phyloP scores from a whole-genome alignment of 768 basidiomycete species.

The Tricholoma saponaceum region DNA sequence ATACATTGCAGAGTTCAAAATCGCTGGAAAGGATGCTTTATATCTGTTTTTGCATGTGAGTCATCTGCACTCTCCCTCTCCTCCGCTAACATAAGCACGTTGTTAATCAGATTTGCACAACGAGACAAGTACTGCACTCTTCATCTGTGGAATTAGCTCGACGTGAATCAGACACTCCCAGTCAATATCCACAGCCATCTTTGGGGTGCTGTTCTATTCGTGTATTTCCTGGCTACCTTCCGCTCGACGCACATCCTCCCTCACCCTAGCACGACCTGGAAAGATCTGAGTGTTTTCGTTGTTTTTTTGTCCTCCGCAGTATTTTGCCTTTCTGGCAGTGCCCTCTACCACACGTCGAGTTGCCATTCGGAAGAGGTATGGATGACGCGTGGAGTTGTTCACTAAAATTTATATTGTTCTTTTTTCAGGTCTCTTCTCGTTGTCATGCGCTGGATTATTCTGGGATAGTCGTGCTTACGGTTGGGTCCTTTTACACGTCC shows the following conservation, averaged over 20 bases:
- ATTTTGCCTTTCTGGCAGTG: slow-evolving; percentile 69
- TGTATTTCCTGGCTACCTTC: slow-evolving; percentile 50
- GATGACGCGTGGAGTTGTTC: slow-evolving; percentile 5
- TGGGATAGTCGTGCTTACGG: slow-evolving; percentile 75
- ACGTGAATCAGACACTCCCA: slow-evolving; percentile 21
- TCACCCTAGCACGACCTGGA: slow-evolving; percentile 54
- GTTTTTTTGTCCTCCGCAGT: slow-evolving; percentile 69
- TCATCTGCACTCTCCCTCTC: slow-evolving; percentile 13
- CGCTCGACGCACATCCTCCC: slow-evolving; percentile 44
- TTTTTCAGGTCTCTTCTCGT: slow-evolving; percentile 46
- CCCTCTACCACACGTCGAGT: slow-evolving; percentile 66
- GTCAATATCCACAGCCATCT: slow-evolving; percentile 89
- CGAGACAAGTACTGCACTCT: slow-evolving; percentile 53
- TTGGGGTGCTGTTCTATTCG: slow-evolving; percentile 61
- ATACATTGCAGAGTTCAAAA: slow-evolving; percentile 45
- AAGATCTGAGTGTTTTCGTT: slow-evolving; percentile 54
- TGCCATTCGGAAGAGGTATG: slow-evolving; percentile 72
- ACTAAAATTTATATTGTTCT: slow-evolving; percentile 4
- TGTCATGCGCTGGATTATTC: slow-evolving; percentile 74
- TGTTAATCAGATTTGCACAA: slow-evolving; percentile 63
- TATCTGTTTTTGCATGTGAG: slow-evolving; percentile 68
- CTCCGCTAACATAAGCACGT: slow-evolving; percentile 4
- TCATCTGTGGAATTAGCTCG: slow-evolving; percentile 10
- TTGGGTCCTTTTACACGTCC: slow-evolving; percentile 76
- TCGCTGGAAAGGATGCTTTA: slow-evolving; percentile 57